These are phyloP conservation scores for Fraxinus xanthoxyloides DNA, from an alignment of 305 asterid species.

Conservation along the genomic window DNA sequence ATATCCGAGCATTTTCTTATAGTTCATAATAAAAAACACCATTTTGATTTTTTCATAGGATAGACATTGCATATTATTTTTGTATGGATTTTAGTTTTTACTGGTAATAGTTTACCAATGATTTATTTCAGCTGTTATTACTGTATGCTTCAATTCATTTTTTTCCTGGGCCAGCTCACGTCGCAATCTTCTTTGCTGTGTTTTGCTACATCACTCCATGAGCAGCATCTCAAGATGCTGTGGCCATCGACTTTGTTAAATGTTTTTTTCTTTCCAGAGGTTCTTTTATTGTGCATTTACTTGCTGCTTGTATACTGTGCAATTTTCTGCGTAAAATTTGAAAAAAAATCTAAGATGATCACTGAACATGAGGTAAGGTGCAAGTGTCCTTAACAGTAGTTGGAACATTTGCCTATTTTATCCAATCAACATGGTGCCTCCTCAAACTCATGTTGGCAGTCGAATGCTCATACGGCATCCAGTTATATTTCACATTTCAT, in stretches of 20 bases:
- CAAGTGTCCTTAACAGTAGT: background rate
- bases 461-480: background rate
- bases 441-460: background rate
- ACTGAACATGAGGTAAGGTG: background rate
- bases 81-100: background rate
- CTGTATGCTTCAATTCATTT: background rate
- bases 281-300: background rate
- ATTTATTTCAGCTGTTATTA: background rate
- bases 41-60: background rate
- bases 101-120: background rate
- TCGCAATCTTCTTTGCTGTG: background rate
- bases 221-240: background rate
- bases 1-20: background rate
- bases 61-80: background rate
- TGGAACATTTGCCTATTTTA: background rate
- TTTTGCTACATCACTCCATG: background rate
- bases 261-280: background rate
- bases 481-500: too few relatives aligned
- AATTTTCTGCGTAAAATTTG: background rate
- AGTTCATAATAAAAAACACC: background rate
- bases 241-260: too few relatives aligned
- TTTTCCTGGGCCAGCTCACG: background rate
- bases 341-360: background rate
- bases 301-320: background rate
- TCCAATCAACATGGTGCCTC: background rate